Conservation (phyloP, 1,284 basidiomycete genomes). For the Wallemia mellicola region DNA sequence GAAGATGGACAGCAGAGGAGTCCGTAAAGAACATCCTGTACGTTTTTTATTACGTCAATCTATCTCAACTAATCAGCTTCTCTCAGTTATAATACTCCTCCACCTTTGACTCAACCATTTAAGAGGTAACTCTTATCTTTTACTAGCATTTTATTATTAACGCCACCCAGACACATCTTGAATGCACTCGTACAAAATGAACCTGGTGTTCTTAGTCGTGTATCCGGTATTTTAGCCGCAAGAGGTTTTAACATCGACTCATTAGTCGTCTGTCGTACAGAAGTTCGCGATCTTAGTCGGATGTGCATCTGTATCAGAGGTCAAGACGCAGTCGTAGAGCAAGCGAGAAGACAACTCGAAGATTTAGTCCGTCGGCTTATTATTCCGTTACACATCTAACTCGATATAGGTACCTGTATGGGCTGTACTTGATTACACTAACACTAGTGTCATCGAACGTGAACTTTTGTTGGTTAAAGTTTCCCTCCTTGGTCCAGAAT, state of each 20-base stretch:
- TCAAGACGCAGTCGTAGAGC: conserved; percentile 92
- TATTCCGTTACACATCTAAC: not conserved
- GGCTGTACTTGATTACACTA: conserved; percentile 86
- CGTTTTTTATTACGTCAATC: not conserved
- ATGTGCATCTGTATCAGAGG: conserved; percentile 96
- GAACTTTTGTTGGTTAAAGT: conserved; percentile 72
- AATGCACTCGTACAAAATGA: conserved; percentile 99
- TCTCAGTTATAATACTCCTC: conserved; percentile 46
- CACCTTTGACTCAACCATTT: conserved; percentile 68
- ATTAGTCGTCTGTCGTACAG: conserved; percentile 89
- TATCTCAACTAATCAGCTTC: not conserved
- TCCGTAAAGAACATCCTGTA: conserved; percentile 76
- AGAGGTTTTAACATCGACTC: conserved; percentile 98
- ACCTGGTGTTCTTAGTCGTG: conserved; percentile 87
- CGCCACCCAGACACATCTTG: conserved; percentile 42
- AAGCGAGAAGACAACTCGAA: conserved; percentile 72
- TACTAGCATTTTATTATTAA: conserved; percentile 4
- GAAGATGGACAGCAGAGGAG: conserved; percentile 56
- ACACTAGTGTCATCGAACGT: conserved; percentile 58
- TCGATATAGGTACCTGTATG: conserved; percentile 57
- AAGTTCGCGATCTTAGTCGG: conserved; percentile 81
- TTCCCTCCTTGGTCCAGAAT: conserved; percentile 89
- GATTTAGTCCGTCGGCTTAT: conserved; percentile 36
- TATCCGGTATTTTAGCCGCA: conserved; percentile 87
- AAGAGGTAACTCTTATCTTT: conserved; percentile 36